Conservation (phyloP, 495 filamentous ascomycete genomes). For the Penicillium waksmanii region DNA sequence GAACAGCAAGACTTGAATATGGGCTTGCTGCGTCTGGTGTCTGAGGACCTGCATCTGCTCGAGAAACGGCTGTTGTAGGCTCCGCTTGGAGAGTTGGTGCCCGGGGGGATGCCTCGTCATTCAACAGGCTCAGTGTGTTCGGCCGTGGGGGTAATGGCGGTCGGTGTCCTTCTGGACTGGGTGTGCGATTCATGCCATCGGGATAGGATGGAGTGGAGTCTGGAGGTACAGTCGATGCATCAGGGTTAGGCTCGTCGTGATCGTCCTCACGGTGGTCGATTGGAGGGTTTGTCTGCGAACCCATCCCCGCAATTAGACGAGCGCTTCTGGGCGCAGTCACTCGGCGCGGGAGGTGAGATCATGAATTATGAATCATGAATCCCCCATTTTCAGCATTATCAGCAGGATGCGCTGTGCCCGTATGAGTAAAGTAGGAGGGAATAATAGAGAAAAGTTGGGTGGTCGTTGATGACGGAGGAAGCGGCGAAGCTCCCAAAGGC, state of each 20-base stretch:
- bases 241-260: constrained; percentile 14
- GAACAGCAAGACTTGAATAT: constrained; percentile 52
- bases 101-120: constrained; percentile 42
- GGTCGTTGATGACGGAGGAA: constrained; percentile 14
- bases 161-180: constrained; percentile 44
- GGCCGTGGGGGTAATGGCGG: constrained; percentile 76
- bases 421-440: no score
- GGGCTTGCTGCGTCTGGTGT: constrained; percentile 67
- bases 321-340: constrained; percentile 29
- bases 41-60: constrained; percentile 74
- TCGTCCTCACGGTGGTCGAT: constrained; percentile 18
- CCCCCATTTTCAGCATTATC: constrained; percentile 15
- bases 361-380: constrained; percentile 16
- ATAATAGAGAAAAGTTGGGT: no score
- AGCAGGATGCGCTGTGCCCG: neutral
- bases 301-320: constrained; percentile 34
- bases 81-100: constrained; percentile 62
- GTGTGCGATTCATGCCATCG: constrained; percentile 24
- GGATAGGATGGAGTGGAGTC: constrained; percentile 9
- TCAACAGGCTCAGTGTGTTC: constrained; percentile 45
- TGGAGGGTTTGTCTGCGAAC: constrained; percentile 15
- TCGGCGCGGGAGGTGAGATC: constrained; percentile 23
- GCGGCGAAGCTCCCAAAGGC: constrained; percentile 24
- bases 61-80: constrained; percentile 81
- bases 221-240: constrained; percentile 11